phyloP scores from a whole-genome alignment of 176 grass and related monocot species.

The Zea luxurians region DNA sequence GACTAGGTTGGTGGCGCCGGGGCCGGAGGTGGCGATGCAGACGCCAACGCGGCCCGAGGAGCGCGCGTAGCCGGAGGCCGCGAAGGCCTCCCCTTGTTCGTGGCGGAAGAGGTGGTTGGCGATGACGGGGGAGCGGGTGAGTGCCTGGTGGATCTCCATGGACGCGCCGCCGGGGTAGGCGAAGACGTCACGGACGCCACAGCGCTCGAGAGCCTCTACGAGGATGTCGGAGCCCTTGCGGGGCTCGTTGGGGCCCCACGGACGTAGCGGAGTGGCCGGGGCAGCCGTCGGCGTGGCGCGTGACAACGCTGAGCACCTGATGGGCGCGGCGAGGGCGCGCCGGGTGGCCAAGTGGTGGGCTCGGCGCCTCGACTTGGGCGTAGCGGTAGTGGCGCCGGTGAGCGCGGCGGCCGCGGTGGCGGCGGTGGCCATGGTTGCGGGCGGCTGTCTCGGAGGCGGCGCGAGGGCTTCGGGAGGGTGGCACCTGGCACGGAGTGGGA shows the following conservation, averaged over 20 bases:
- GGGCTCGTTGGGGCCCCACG: slow-evolving; percentile 54
- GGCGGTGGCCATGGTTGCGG: slow-evolving; percentile 18
- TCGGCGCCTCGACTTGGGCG: neutral
- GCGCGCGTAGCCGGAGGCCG: slow-evolving; percentile 81
- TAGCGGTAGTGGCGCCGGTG: slow-evolving; percentile 17
- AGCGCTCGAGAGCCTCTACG: slow-evolving; percentile 87
- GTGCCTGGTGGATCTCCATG: slow-evolving; percentile 99
- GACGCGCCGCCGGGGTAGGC: slow-evolving; percentile 95
- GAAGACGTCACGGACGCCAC: slow-evolving; percentile 78
- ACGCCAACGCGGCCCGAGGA: slow-evolving; percentile 77
- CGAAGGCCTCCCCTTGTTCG: slow-evolving; percentile 94
- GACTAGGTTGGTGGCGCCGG: slow-evolving; percentile 94
- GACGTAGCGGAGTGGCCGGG: slow-evolving; percentile 44
- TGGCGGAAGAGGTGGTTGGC: slow-evolving; percentile 90
- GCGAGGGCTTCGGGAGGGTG: slow-evolving; percentile 43
- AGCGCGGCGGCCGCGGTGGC: slow-evolving; percentile 20
- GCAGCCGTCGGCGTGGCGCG: slow-evolving; percentile 37
- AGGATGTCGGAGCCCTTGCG: slow-evolving; percentile 96
- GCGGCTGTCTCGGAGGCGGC: slow-evolving; percentile 6
- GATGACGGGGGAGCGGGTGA: slow-evolving; percentile 84
- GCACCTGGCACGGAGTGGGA: neutral
- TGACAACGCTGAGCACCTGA: slow-evolving; percentile 62
- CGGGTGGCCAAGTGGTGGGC: neutral
- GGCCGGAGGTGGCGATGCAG: slow-evolving; percentile 92
- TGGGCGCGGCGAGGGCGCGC: slow-evolving; percentile 37